phyloP scores from a whole-genome alignment of 1,284 basidiomycete genomes.

The Leccinum variabile region DNA sequence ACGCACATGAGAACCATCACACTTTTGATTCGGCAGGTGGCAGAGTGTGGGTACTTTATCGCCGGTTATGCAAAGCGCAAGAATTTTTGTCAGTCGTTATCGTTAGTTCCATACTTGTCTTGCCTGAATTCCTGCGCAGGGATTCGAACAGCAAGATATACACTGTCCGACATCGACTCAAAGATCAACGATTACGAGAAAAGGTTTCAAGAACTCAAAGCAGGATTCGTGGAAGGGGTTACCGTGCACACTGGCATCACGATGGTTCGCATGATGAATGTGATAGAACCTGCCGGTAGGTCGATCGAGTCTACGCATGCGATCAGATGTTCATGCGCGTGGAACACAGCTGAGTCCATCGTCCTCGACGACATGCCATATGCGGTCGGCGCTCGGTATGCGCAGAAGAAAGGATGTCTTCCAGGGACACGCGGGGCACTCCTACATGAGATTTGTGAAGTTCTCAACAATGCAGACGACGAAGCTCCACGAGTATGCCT shows the following conservation, averaged over 20 bases:
- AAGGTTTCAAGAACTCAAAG: background rate
- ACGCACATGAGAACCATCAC: background rate
- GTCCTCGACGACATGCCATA: background rate
- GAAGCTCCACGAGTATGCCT: background rate
- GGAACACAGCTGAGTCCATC: background rate
- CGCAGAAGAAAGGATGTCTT: background rate
- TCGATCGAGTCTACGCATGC: background rate
- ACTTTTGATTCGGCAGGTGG: background rate
- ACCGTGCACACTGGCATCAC: background rate
- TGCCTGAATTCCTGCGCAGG: background rate
- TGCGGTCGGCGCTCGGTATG: background rate
- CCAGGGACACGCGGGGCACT: background rate
- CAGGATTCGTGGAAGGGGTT: background rate
- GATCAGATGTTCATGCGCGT: background rate
- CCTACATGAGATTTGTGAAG: background rate
- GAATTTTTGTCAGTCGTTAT: background rate
- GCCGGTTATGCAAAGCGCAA: background rate
- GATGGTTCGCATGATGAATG: background rate
- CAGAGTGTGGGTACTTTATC: background rate
- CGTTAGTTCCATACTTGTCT: background rate
- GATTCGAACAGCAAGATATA: background rate
- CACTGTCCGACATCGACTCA: background rate
- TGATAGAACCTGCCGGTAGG: background rate
- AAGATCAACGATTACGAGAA: background rate
- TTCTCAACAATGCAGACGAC: background rate